A percentile compares a stretch with the other conserved stretches of the same genome.
phyloP scores from a whole-genome alignment of 345 rosid genomes.

The Mercurialis annua region DNA sequence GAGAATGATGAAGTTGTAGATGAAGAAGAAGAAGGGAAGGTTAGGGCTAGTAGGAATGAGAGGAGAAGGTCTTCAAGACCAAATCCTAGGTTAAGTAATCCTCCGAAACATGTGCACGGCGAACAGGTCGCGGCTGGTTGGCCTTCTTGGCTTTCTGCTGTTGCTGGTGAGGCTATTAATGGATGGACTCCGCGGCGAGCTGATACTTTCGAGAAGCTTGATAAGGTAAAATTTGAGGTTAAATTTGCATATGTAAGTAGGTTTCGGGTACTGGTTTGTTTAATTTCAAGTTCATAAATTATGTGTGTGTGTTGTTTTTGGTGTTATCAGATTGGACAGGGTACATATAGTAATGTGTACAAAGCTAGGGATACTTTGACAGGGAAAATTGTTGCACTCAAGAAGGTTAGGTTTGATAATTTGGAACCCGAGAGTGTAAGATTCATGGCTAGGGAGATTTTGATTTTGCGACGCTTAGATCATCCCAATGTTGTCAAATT shows the following conservation, averaged over 20 bases:
- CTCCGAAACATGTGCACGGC: constrained; percentile 29
- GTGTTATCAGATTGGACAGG: constrained; percentile 30
- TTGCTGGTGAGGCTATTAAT: constrained; percentile 34
- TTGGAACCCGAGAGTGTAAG: constrained; percentile 34
- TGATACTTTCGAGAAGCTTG: constrained; percentile 31
- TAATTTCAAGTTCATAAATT: background rate
- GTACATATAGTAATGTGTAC: constrained; percentile 34
- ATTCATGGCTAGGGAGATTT: constrained; percentile 35
- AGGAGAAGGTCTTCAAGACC: constrained; percentile 22
- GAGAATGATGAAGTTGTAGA: background rate
- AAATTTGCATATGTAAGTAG: too few relatives aligned
- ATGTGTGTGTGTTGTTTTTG: background rate
- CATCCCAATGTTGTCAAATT: constrained; percentile 35
- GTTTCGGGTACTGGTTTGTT: background rate
- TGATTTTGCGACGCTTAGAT: constrained; percentile 29
- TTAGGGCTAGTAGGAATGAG: constrained; percentile 9
- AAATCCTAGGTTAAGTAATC: constrained; percentile 31
- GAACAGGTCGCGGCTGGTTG: constrained; percentile 35
- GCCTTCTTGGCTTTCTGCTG: constrained; percentile 36
- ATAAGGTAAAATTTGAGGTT: constrained; percentile 18
- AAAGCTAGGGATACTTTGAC: constrained; percentile 32
- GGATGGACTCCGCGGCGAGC: constrained; percentile 35
- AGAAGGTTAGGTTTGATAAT: constrained; percentile 36
- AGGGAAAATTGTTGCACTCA: constrained; percentile 35
- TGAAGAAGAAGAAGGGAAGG: constrained; percentile 1